Evolutionary conservation across 805 yeast genomes (phyloP).

Genomic region (Hermanozyma aechmeae): DNA sequence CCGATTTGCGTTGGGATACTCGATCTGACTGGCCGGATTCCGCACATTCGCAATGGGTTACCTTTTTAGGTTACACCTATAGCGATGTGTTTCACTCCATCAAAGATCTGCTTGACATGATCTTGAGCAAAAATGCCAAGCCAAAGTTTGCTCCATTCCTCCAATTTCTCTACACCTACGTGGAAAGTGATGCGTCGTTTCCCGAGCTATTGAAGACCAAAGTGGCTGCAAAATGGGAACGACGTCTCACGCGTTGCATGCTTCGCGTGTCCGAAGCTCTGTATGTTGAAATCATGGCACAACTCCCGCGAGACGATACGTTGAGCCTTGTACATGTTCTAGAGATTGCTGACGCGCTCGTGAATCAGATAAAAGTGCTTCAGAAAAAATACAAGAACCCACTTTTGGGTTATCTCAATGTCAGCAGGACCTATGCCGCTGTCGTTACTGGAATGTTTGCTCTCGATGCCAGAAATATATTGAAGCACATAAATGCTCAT

Average conservation of each 20-base stretch:
- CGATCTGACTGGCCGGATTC: slow-evolving; percentile 23
- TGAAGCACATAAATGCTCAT: slow-evolving; percentile 40
- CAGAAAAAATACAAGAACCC: slow-evolving; percentile 56
- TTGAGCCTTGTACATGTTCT: slow-evolving; percentile 47
- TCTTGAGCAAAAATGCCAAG: slow-evolving; percentile 32
- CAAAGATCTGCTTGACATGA: slow-evolving; percentile 29
- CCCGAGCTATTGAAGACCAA: slow-evolving; percentile 23
- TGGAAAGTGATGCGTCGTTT: slow-evolving; percentile 40
- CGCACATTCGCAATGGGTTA: slow-evolving; percentile 44
- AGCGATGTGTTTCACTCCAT: slow-evolving; percentile 38
- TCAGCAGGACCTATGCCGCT: slow-evolving; percentile 40
- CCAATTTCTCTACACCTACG: slow-evolving; percentile 37
- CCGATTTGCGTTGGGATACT: slow-evolving; percentile 21
- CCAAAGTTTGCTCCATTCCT: slow-evolving; percentile 54
- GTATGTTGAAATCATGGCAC: slow-evolving; percentile 29
- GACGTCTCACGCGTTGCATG: slow-evolving; percentile 23
- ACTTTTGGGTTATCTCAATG: slow-evolving; percentile 46
- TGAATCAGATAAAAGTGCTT: slow-evolving; percentile 37
- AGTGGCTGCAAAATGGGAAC: slow-evolving; percentile 38
- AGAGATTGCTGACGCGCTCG: slow-evolving; percentile 45
- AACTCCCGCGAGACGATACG: slow-evolving; percentile 50
- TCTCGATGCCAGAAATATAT: slow-evolving; percentile 42
- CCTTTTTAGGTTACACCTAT: slow-evolving; percentile 36
- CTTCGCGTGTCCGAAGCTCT: slow-evolving; percentile 27
- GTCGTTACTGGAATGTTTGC: slow-evolving; percentile 45